phyloP scores from a whole-genome alignment of 2,329 filamentous ascomycete species.

The Fusarium humuli region DNA sequence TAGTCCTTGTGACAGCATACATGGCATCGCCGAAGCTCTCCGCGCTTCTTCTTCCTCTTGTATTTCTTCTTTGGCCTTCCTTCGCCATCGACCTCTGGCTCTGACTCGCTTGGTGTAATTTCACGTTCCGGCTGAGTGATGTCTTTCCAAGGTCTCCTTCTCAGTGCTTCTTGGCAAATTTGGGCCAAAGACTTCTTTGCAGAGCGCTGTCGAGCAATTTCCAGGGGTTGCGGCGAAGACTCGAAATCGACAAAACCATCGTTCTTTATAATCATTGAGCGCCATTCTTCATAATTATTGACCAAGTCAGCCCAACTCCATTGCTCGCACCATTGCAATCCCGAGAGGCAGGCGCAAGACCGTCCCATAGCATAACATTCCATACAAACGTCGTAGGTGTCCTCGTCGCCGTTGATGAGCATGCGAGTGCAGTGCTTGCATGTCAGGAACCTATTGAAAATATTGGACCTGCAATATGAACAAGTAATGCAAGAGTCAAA shows the following conservation, averaged over 20 bases:
- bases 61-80: slow-evolving; percentile 71
- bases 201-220: slow-evolving; percentile 73
- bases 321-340: slow-evolving; percentile 91
- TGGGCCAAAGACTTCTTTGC: slow-evolving; percentile 86
- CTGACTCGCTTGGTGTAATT: slow-evolving; percentile 62
- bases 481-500: slow-evolving; percentile 95
- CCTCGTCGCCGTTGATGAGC: slow-evolving; percentile 74
- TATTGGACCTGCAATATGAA: slow-evolving; percentile 94
- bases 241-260: slow-evolving; percentile 74
- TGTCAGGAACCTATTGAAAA: slow-evolving; percentile 96
- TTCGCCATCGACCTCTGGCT: slow-evolving; percentile 73
- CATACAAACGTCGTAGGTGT: slow-evolving; percentile 97
- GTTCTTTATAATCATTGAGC: slow-evolving; percentile 79
- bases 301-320: slow-evolving; percentile 85
- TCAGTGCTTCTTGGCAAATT: slow-evolving; percentile 92
- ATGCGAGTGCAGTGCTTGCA: slow-evolving; percentile 84
- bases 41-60: slow-evolving; percentile 65
- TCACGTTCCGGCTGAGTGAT: slow-evolving; percentile 70
- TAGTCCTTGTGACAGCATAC: slow-evolving; percentile 85
- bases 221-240: slow-evolving; percentile 75
- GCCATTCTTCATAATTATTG: slow-evolving; percentile 84
- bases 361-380: slow-evolving; percentile 98
- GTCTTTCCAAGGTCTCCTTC: slow-evolving; percentile 83
- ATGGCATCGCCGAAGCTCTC: slow-evolving; percentile 75
- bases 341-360: slow-evolving; percentile 89